Percentiles rank a stretch among this genome's conserved stretches.
Evolutionary conservation across 495 filamentous ascomycete genomes (phyloP).

Genomic region (Aspergillus kassunensis): DNA sequence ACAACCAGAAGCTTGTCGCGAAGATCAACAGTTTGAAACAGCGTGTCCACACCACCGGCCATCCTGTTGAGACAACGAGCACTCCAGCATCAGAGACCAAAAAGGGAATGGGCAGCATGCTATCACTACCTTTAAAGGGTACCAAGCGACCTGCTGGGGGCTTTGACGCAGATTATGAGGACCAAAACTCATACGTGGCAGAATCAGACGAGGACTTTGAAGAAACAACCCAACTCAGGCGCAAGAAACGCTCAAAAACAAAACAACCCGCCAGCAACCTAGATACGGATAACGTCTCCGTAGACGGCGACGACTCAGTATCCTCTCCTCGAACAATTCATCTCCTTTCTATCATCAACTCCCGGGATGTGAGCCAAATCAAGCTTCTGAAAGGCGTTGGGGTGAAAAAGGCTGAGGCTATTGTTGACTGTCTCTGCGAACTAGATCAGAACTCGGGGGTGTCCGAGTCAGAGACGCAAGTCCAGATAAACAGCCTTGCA

Average conservation of each 20-base stretch:
- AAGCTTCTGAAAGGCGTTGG: constrained; percentile 63
- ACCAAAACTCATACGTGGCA: constrained; percentile 21
- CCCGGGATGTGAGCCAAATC: constrained; percentile 65
- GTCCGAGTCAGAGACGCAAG: constrained; percentile 22
- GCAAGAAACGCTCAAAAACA: constrained; percentile 39
- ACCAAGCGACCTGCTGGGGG: constrained; percentile 36
- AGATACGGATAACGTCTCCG: constrained; percentile 16
- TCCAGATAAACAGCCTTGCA: constrained; percentile 38
- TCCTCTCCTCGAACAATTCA: constrained; percentile 65
- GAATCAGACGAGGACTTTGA: constrained; percentile 31
- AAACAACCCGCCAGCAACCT: constrained; percentile 22
- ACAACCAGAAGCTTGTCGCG: constrained; percentile 70
- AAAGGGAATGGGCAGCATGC: constrained; percentile 37
- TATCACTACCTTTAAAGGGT: constrained; percentile 30
- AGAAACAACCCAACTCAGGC: constrained; percentile 32
- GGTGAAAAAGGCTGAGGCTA: constrained; percentile 51
- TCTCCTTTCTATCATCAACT: constrained; percentile 82
- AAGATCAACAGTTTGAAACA: constrained; percentile 73
- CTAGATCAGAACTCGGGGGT: constrained; percentile 33
- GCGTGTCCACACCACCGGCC: constrained; percentile 44
- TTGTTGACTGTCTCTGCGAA: constrained; percentile 50
- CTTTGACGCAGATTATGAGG: constrained; percentile 31
- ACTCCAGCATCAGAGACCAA: constrained; percentile 19
- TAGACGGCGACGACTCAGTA: constrained; percentile 27
- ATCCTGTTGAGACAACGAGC: constrained; percentile 12